Base-by-base conservation (phyloP, 192 early-diverging fungal genomes). In the Umbelopsis vinacea region DNA sequence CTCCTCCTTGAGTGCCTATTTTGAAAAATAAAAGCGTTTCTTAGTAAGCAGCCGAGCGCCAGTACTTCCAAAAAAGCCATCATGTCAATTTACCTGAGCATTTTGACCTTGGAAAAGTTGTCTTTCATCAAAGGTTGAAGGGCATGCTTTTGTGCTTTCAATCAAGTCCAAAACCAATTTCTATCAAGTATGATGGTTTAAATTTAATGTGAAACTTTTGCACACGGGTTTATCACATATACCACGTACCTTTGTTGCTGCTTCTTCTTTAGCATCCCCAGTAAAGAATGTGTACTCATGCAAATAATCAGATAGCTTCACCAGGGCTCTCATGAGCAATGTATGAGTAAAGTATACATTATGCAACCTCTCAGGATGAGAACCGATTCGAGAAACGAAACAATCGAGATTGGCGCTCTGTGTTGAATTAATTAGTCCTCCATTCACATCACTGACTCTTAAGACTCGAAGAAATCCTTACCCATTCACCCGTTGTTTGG, bases 261-360 rank as follows among this genome's bases (percentile, higher is more conserved):
- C 38, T 66, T 91, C 91, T 37, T 89, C 87, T 43, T 80, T 72
- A 6, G 76, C 21, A 52, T 84, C 76, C 6, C 92, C 93, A 0
- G 91, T 92, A 52, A 90, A 91, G 75, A 93, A 97, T 37, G 87
- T 84, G 70, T 94, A 93, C 38, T 85, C 81, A 7, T 78, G 79
- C 19, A 98, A 73, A 77, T 93, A 97, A 17, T 83, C 80, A 35
- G 86, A 84, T 52, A 97, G 84, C 81, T 98, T 98, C 35, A 91
- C 82, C 23, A 98, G 83, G 0, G 98, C 92, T 14, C 97, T 86
- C 6, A 95, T 77, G 9, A 97, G 80, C 6, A 99, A 83, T 2
- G 90, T 92, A 80, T 95, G 97, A 54, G 91, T 91, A 80, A 98
- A 98, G 80, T 98, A 98, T 45, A 97, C 88, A 85, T 98, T 99